These are phyloP conservation scores for Trametes meyenii DNA, from an alignment of 768 basidiomycete species.

Conservation along the genomic window DNA sequence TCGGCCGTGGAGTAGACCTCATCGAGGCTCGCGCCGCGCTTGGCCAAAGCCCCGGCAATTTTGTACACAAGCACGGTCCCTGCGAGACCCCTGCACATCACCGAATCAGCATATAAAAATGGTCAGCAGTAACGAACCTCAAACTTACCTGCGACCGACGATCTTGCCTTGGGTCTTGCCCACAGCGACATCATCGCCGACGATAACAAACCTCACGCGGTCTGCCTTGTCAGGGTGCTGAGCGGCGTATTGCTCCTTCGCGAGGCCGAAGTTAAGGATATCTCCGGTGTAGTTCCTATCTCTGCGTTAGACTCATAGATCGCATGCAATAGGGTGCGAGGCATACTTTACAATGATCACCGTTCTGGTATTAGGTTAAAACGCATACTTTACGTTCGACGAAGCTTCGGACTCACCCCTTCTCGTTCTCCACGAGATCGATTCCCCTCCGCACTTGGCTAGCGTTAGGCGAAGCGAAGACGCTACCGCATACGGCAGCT, in stretches of 20 bases:
- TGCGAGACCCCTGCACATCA: constrained; percentile 64
- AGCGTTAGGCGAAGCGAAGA: constrained; percentile 91
- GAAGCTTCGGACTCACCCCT: constrained; percentile 51
- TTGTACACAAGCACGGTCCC: constrained; percentile 88
- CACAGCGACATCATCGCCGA: constrained; percentile 91
- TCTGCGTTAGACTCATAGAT: constrained; percentile 6
- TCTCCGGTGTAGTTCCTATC: constrained; percentile 88
- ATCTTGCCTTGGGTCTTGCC: constrained; percentile 79
- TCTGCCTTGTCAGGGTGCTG: constrained; percentile 67
- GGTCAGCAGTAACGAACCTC: background rate
- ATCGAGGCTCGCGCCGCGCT: constrained; percentile 65
- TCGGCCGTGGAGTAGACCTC: constrained; percentile 69
- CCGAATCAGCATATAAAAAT: background rate
- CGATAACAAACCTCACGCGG: constrained; percentile 73
- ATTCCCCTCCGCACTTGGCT: constrained; percentile 83
- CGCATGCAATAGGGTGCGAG: background rate
- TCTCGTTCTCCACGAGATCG: constrained; percentile 70
- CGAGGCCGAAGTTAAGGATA: constrained; percentile 88
- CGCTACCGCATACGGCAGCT: constrained; percentile 84
- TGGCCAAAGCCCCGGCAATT: constrained; percentile 82
- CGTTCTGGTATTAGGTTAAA: constrained; percentile 47
- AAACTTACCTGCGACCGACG: constrained; percentile 72
- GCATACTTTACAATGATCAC: constrained; percentile 81
- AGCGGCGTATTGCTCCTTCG: constrained; percentile 81
- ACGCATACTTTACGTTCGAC: background rate